phyloP scores from a whole-genome alignment of 805 yeast genomes.

The Ogataea chonburiensis region DNA sequence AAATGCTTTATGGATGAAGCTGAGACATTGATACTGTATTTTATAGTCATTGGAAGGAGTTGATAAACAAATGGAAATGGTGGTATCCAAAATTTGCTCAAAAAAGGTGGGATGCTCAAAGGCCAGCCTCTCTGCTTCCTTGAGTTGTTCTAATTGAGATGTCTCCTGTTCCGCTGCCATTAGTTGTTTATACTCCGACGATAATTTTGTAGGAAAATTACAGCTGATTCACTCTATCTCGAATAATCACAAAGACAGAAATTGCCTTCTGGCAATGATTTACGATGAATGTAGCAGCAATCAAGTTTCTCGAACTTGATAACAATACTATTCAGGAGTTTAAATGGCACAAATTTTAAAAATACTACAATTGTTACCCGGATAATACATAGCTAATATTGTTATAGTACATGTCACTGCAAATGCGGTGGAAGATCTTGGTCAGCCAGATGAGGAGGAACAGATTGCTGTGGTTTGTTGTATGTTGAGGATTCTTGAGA shows the following conservation, averaged over 20 bases:
- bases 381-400: no score
- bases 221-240: no score
- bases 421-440: conserved; percentile 23
- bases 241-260: no score
- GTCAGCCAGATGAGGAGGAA: conserved; percentile 13
- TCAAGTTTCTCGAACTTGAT: not conserved
- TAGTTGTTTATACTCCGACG: no score
- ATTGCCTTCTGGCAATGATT: conserved; percentile 1
- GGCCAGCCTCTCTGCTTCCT: conserved; percentile 24
- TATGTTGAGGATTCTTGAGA: conserved; percentile 2
- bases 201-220: no score
- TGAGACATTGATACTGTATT: conserved; percentile 26
- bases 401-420: not conserved
- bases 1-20: conserved; percentile 28
- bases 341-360: not conserved
- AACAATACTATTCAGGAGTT: not conserved
- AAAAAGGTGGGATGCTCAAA: conserved; percentile 22
- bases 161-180: conserved; percentile 17
- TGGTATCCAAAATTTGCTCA: conserved; percentile 23
- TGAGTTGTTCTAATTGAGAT: conserved; percentile 19
- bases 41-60: conserved; percentile 15
- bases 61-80: conserved; percentile 22
- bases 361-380: conserved; percentile 4
- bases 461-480: conserved; percentile 8
- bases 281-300: not conserved